Evolutionary conservation across 805 yeast genomes (phyloP), one percentile per base, ranked within the genome.

Genomic region (Metschnikowia cubensis): DNA sequence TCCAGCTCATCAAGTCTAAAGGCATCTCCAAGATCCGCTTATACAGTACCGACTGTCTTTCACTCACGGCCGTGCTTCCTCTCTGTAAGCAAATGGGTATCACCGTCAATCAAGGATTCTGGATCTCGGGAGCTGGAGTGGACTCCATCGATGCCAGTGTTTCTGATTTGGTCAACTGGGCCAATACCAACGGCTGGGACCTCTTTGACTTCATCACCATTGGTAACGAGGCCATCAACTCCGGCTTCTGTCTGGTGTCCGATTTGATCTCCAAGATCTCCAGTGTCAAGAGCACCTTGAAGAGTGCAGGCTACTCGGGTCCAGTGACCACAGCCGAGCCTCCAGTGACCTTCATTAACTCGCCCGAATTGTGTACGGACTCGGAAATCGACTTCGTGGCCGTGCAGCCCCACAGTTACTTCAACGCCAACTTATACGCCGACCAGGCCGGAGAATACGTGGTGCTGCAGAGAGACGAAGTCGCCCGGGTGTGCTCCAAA

Each of bases 11-110:
- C 59, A 62, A 68, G 22, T 64, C 77, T 49, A 82, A 81, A 62
- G 87, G 89, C 49, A 83, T 90, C 59, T 63, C 69, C 36, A 77
- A 78, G 47, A 70, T 91, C 48, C 82, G 97, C 73, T 65, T 89
- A 47, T 91, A 91, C 64, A 96, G 96, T 59, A 85, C 88, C 51
- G 97, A 91, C 67, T 91, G 97, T 73, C 75, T 80, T 64, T 80
- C 86, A 22, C 68, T 87, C 44, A 62, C 76, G 31, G 82, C 85
- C 2, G 82, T 89, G 35, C 75, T 82, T 59, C 88, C 94, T 44
- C 76, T 75, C 36, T 79, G 85, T 57, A 60, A 62, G 21, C 45
- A 65, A 13, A 68, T 85, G 47, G 96, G 96, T 3, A 65, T 91
- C 46, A 80, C 71, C 35, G 81, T 90, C 51, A 85, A 87, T 67